phyloP scores from a whole-genome alignment of 345 rosid genomes.

The Lenwebbia sp. region DNA sequence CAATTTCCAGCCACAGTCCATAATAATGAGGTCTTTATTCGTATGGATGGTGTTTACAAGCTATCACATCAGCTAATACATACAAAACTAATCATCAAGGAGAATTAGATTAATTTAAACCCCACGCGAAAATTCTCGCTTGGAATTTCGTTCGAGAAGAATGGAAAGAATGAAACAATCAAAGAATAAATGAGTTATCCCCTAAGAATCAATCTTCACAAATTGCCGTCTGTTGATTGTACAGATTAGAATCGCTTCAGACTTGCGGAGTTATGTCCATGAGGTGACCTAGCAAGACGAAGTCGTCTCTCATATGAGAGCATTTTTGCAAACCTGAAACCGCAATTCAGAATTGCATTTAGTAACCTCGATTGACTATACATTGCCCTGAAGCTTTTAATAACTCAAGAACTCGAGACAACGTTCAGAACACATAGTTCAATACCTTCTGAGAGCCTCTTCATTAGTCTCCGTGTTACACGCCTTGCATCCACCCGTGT shows the following conservation, averaged over 20 bases:
- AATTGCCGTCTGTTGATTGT: not conserved
- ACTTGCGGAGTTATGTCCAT: not conserved
- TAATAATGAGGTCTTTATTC: not conserved
- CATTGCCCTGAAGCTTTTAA: not conserved
- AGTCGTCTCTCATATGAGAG: constrained; percentile 47
- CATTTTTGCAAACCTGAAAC: constrained; percentile 38
- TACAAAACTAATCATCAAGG: not conserved
- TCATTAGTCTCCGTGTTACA: constrained; percentile 14
- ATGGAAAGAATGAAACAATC: not conserved
- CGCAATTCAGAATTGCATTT: not conserved
- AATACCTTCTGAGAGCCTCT: constrained; percentile 16
- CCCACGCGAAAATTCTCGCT: not conserved
- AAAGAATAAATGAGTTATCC: not conserved
- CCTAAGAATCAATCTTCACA: not conserved
- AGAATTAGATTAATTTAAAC: not conserved
- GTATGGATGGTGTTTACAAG: not conserved
- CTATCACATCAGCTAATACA: not conserved
- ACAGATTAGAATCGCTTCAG: not conserved
- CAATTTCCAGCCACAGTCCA: not conserved
- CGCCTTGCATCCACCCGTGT: constrained; percentile 13
- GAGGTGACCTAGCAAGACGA: constrained; percentile 30
- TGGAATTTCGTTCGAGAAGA: not conserved
- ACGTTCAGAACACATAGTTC: not conserved
- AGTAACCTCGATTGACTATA: not conserved
- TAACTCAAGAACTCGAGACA: not conserved